Evolutionary conservation across 192 early-diverging fungal genomes (phyloP).

Genomic region (Cetraspora pellucida): DNA sequence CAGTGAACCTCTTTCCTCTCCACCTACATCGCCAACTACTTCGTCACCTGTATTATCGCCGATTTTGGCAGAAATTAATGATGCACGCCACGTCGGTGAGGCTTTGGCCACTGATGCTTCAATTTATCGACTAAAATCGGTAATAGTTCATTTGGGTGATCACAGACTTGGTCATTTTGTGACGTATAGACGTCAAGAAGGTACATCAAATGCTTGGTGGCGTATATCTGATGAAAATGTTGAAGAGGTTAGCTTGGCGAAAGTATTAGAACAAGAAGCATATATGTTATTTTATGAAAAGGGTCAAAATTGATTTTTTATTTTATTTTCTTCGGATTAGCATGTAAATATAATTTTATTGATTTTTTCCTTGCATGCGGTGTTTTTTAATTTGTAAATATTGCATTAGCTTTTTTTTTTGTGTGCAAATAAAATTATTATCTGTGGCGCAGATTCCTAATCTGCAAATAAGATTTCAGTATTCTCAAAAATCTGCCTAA

Average conservation of each 20-base stretch:
- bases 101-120: constrained; percentile 33
- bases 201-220: constrained; percentile 58
- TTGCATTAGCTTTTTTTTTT: too few relatives aligned
- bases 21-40: constrained; percentile 26
- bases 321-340: too few relatives aligned
- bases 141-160: constrained; percentile 82
- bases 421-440: too few relatives aligned
- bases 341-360: too few relatives aligned
- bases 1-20: constrained; percentile 44
- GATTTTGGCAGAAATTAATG: constrained; percentile 34
- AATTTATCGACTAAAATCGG: constrained; percentile 72
- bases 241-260: constrained; percentile 61
- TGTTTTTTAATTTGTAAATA: too few relatives aligned
- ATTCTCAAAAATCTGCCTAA: too few relatives aligned
- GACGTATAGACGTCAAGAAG: constrained; percentile 72
- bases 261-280: constrained; percentile 68
- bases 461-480: too few relatives aligned
- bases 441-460: too few relatives aligned
- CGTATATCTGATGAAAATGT: constrained; percentile 74
- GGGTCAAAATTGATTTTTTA: too few relatives aligned
- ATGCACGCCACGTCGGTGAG: neutral
- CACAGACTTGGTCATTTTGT: constrained; percentile 93
- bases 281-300: constrained; percentile 81
- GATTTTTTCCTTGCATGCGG: too few relatives aligned
- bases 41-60: constrained; percentile 20